These are phyloP conservation scores for Pichia terricola DNA, from an alignment of 1,139 yeast genomes.

Conservation along the genomic window DNA sequence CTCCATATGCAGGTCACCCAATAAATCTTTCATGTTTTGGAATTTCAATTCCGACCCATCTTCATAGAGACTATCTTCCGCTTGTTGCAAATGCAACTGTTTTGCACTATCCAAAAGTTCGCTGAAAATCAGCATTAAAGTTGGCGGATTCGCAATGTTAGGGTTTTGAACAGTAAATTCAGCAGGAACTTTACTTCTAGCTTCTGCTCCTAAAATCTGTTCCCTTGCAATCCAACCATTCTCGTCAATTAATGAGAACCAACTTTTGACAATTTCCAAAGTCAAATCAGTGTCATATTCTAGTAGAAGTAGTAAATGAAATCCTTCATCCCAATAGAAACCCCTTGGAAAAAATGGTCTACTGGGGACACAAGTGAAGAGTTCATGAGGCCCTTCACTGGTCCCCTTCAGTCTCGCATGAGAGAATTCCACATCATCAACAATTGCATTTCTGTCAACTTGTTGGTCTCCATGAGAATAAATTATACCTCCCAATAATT, in stretches of 20 bases:
- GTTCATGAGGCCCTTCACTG: conserved; percentile 57
- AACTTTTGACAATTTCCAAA: conserved; percentile 71
- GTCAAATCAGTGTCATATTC: conserved; percentile 81
- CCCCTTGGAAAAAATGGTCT: conserved; percentile 95
- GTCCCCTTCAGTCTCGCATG: conserved; percentile 43
- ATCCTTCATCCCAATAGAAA: conserved; percentile 98
- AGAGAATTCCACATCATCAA: conserved; percentile 59
- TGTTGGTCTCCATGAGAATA: conserved; percentile 82
- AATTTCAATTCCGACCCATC: not conserved
- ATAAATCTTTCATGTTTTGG: conserved; percentile 14
- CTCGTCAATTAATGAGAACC: conserved; percentile 80
- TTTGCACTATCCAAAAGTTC: conserved; percentile 48
- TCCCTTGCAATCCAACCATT: conserved; percentile 98
- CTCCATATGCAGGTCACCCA: conserved; percentile 46
- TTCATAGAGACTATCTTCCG: not conserved
- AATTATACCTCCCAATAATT: conserved; percentile 81
- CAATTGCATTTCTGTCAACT: conserved; percentile 63
- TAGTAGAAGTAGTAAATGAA: conserved; percentile 74
- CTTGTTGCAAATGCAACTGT: conserved; percentile 6
- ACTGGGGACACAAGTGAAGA: conserved; percentile 83
- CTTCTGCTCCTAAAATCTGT: conserved; percentile 87
- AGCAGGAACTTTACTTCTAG: conserved; percentile 79
- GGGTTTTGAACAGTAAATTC: conserved; percentile 84
- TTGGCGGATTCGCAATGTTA: conserved; percentile 91
- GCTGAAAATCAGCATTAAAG: conserved; percentile 72